Evolutionary conservation across 805 yeast species (phyloP), one percentile per base, ranked within the genome.

Genomic region (Saturnispora ahearnii): DNA sequence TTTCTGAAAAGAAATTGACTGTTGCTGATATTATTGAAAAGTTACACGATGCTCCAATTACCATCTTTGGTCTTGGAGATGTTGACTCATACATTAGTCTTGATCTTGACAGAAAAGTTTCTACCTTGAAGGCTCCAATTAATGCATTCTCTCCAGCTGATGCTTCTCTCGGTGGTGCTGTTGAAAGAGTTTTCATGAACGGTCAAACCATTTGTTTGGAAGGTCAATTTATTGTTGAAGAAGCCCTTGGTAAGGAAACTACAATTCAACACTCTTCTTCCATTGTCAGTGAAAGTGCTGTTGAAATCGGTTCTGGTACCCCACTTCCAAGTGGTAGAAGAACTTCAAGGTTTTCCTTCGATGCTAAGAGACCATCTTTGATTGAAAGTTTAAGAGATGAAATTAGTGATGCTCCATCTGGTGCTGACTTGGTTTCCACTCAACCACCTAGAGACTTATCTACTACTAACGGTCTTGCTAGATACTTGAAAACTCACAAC

Each of bases 161-260:
- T 51, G 76, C 75, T 54, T 70, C 72, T 47, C 72, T 87, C 62
- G 76, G 72, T 53, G 97, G 97, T 55, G 82, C 88, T 61, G 84
- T 91, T 62, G 96, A 89, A 68, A 80, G 97, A 67, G 97, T 91
- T 46, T 76, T 82, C 57, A 72, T 86, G 65, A 79, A 82, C 54
- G 84, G 81, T 51, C 82, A 83, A 64, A 85, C 96, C 49, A 86
- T 84, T 48, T 85, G 88, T 56, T 75, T 89, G 57, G 96, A 91
- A 64, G 96, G 96, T 57, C 78, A 77, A 50, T 66, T 88, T 46
- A 73, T 84, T 57, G 76, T 78, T 45, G 59, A 67, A 11, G 75
- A 73, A 54, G 84, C 86, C 28, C 64, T 73, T 38, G 96, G 96
- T 56, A 73, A 73, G 57, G 81, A 79, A 50, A 69, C 72, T 52